Conservation (phyloP, 192 early-diverging fungal genomes). For the Tieghemiomyces parasiticus region DNA sequence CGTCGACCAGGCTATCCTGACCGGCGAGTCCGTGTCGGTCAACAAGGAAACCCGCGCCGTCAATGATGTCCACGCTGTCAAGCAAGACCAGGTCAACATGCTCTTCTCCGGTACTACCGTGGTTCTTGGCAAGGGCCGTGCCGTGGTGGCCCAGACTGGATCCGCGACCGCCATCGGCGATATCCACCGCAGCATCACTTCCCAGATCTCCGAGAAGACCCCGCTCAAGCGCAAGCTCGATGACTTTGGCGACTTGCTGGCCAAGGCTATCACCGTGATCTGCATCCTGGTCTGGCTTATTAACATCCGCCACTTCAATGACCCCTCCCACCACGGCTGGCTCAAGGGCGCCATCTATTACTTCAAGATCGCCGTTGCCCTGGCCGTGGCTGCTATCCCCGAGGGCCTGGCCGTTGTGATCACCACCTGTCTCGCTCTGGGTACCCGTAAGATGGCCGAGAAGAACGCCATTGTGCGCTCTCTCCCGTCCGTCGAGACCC, state of each 20-base stretch:
- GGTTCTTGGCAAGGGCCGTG: conserved; percentile 76
- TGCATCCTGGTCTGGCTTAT: conserved; percentile 94
- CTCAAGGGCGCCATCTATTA: conserved; percentile 92
- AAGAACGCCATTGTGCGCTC: conserved; percentile 92
- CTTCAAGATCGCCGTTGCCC: conserved; percentile 97
- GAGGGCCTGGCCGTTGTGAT: conserved; percentile 98
- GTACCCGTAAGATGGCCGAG: conserved; percentile 94
- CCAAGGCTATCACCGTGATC: conserved; percentile 43
- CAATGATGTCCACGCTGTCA: conserved; percentile 56
- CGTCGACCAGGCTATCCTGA: conserved; percentile 88
- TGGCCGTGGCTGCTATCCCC: conserved; percentile 97
- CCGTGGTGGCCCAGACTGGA: conserved; percentile 83
- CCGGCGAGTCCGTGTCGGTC: conserved; percentile 90
- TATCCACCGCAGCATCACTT: conserved; percentile 77
- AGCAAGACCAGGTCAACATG: conserved; percentile 96
- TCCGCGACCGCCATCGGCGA: conserved; percentile 81
- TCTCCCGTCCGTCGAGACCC: conserved; percentile 85
- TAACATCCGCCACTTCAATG: conserved; percentile 95
- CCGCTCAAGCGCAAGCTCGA: conserved; percentile 91
- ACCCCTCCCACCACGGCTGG: conserved; percentile 81
- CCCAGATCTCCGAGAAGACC: conserved; percentile 79
- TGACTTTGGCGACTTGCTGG: conserved; percentile 83
- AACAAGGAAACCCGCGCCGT: conserved; percentile 55
- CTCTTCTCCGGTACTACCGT: conserved; percentile 95
- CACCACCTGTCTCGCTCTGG: conserved; percentile 93